A percentile compares a stretch with the other conserved stretches of the same genome.
Conservation (phyloP, 306 rosid genomes). For the Acacia confusa region DNA sequence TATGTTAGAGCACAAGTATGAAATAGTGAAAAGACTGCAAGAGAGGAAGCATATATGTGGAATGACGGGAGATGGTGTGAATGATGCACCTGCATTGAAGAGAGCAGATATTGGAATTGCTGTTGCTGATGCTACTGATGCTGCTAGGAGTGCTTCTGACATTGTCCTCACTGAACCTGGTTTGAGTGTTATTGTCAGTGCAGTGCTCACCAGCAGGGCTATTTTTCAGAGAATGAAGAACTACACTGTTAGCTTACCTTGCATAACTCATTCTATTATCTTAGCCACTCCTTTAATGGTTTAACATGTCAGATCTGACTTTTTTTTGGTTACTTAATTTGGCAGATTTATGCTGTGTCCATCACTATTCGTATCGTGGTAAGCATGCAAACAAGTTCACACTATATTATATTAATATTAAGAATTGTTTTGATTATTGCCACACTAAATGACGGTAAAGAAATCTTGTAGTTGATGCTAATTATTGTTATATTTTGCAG, state of each 20-base stretch:
- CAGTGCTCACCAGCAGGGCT: slow-evolving; percentile 89
- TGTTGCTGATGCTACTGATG: slow-evolving; percentile 98
- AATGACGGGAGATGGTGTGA: slow-evolving; percentile 99
- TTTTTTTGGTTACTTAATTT: background rate
- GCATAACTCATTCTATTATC: slow-evolving; percentile 8
- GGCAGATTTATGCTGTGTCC: slow-evolving; percentile 92
- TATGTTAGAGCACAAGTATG: slow-evolving; percentile 84
- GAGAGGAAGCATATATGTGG: slow-evolving; percentile 97
- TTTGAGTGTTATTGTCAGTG: slow-evolving; percentile 89
- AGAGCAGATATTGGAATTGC: slow-evolving; percentile 96
- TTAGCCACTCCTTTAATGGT: background rate
- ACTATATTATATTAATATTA: background rate
- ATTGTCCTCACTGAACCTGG: slow-evolving; percentile 98
- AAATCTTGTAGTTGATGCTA: slow-evolving; percentile 14
- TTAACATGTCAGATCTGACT: slow-evolving; percentile 12
- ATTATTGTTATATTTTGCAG: slow-evolving; percentile 41
- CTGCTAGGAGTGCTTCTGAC: slow-evolving; percentile 93
- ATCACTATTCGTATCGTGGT: slow-evolving; percentile 98
- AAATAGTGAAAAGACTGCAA: slow-evolving; percentile 84
- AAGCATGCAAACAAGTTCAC: slow-evolving; percentile 33
- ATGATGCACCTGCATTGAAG: slow-evolving; percentile 94
- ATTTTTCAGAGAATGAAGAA: slow-evolving; percentile 98
- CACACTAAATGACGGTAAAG: no score
- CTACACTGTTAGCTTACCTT: slow-evolving; percentile 67
- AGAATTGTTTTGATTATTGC: no score